These are phyloP conservation scores for Vitis hybrid DNA, from an alignment of 177 flowering plant species.

Conservation along the genomic window DNA sequence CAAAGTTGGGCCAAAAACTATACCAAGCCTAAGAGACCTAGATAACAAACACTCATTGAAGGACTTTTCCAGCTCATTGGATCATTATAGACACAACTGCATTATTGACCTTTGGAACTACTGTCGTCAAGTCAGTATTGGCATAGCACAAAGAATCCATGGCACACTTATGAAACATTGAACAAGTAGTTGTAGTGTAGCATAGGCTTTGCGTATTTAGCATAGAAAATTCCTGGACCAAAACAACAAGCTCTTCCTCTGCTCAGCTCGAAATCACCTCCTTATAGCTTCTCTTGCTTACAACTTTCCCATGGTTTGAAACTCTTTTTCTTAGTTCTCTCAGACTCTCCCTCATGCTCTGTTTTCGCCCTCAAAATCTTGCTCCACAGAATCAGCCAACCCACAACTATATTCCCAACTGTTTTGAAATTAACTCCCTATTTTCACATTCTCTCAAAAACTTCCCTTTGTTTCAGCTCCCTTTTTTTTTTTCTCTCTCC, in stretches of 20 bases:
- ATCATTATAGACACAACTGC: slow-evolving; percentile 76
- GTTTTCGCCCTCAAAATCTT: no score
- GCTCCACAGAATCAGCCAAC: no score
- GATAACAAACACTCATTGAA: slow-evolving; percentile 49
- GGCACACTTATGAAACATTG: slow-evolving; percentile 82
- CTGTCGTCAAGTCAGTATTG: slow-evolving; percentile 71
- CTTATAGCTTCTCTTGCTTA: no score
- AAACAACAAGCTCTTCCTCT: no score
- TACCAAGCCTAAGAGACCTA: slow-evolving; percentile 81
- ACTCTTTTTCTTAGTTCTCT: no score
- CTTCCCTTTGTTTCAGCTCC: no score
- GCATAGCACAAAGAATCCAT: slow-evolving; percentile 81
- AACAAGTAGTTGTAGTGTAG: slow-evolving; percentile 74
- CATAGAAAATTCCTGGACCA: slow-evolving; percentile 74
- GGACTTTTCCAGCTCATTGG: slow-evolving; percentile 76
- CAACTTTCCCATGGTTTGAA: no score
- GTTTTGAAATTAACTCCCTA: no score
- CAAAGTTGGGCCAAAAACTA: slow-evolving; percentile 53
- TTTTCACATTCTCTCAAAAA: no score
- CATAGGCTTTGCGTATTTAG: slow-evolving; percentile 85
- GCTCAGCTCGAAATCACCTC: no score
- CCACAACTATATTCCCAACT: no score
- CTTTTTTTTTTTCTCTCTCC: rapidly evolving
- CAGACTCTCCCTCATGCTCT: no score
- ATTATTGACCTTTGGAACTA: slow-evolving; percentile 77